Conservation (phyloP, 352 stramenopile genomes). For the Phytophthora fragariaefolia region DNA sequence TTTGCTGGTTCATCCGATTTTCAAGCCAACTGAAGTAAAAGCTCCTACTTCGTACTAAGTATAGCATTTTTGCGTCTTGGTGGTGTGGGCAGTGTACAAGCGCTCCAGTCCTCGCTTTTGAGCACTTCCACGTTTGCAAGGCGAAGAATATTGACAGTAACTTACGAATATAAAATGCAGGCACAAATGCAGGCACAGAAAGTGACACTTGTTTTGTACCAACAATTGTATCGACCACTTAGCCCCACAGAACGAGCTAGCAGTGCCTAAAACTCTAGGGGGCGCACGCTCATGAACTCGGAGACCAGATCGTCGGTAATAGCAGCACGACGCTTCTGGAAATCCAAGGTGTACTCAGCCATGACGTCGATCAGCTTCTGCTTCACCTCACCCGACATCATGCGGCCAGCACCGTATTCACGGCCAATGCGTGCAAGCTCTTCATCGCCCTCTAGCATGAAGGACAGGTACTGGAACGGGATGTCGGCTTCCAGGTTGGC, state of each 20-base stretch:
- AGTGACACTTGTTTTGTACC: slow-evolving; percentile 26
- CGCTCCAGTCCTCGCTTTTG: slow-evolving; percentile 27
- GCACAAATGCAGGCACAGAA: slow-evolving; percentile 12
- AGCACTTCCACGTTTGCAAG: slow-evolving; percentile 20
- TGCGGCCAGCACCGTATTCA: slow-evolving; percentile 97
- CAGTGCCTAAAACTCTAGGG: slow-evolving; percentile 89
- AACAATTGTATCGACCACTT: too few species aligned
- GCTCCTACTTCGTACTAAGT: too few species aligned
- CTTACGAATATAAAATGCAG: slow-evolving; percentile 30
- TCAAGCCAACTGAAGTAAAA: slow-evolving; percentile 13
- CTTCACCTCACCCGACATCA: slow-evolving; percentile 99
- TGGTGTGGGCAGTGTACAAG: slow-evolving; percentile 26
- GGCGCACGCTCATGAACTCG: slow-evolving; percentile 97
- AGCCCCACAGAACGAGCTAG: slow-evolving; percentile 21
- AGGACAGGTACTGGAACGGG: slow-evolving; percentile 98
- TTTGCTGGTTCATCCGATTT: slow-evolving; percentile 10
- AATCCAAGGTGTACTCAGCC: slow-evolving; percentile 91
- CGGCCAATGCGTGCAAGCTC: slow-evolving; percentile 93
- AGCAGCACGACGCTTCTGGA: slow-evolving; percentile 93
- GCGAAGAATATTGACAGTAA: slow-evolving; percentile 17
- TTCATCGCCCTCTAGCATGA: slow-evolving; percentile 99
- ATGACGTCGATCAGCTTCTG: slow-evolving; percentile 95
- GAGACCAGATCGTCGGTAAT: slow-evolving; percentile 97
- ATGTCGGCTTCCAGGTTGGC: slow-evolving; percentile 99
- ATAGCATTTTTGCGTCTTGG: slow-evolving; percentile 14